A percentile compares a stretch with the other conserved stretches of the same genome.
Evolutionary conservation across 2,329 filamentous ascomycete species (phyloP).

Genomic region (Ceratocystis cubensis): DNA sequence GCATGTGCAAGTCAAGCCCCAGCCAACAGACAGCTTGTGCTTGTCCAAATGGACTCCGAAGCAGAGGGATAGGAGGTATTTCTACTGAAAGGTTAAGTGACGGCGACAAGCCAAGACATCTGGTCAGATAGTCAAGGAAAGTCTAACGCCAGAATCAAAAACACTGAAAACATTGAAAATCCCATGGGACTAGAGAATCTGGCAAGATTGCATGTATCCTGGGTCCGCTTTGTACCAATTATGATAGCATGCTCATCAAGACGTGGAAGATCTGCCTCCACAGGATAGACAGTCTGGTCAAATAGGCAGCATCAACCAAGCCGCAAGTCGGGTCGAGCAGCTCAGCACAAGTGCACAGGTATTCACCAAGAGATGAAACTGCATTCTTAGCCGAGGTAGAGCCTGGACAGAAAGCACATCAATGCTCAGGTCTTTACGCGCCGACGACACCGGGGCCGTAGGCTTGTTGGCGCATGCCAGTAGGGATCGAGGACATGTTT

Average conservation of each 20-base stretch:
- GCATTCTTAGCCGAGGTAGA: conserved; percentile 21
- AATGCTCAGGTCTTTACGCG: conserved; percentile 31
- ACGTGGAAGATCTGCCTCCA: neutral
- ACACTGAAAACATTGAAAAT: conserved; percentile 16
- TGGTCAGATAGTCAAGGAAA: neutral
- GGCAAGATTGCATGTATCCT: neutral
- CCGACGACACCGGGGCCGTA: conserved; percentile 48
- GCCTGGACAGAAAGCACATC: neutral
- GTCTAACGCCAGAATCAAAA: conserved; percentile 10
- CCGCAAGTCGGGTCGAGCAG: neutral
- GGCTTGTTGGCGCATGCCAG: conserved; percentile 37
- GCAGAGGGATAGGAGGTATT: neutral
- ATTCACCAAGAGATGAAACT: conserved; percentile 12
- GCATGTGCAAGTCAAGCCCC: neutral
- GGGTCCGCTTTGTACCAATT: conserved; percentile 5
- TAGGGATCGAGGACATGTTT: conserved; percentile 33
- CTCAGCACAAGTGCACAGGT: conserved; percentile 12
- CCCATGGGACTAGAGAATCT: neutral
- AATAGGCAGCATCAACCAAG: conserved; percentile 21
- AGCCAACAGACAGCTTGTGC: neutral
- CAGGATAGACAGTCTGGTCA: conserved; percentile 4
- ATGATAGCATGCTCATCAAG: neutral
- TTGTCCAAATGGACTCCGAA: neutral
- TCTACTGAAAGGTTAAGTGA: conserved; percentile 16
- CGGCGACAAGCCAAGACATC: conserved; percentile 7